phyloP scores from a whole-genome alignment of 2,329 filamentous ascomycete species.

The Berkeleyomyces basicola region DNA sequence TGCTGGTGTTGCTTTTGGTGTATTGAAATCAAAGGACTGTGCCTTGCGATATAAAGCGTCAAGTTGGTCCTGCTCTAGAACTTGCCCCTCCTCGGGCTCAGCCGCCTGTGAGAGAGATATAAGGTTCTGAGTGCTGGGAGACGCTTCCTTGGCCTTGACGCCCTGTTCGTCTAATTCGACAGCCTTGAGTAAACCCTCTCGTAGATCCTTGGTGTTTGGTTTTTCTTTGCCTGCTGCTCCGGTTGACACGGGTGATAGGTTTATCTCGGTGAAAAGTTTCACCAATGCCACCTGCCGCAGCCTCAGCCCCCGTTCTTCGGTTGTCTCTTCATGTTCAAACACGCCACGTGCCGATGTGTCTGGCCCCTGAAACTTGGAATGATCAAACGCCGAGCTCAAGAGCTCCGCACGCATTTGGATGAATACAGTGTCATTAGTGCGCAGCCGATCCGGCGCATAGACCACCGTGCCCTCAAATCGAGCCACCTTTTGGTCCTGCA shows the following conservation, averaged over 20 bases:
- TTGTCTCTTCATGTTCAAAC: conserved; percentile 73
- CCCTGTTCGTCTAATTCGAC: conserved; percentile 65
- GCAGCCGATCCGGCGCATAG: conserved; percentile 67
- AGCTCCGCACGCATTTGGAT: conserved; percentile 70
- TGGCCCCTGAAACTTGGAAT: not conserved
- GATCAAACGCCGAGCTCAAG: conserved; percentile 45
- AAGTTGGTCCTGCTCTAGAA: conserved; percentile 88
- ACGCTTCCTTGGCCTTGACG: conserved; percentile 24
- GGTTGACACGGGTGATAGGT: conserved; percentile 61
- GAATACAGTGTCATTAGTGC: conserved; percentile 89
- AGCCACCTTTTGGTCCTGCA: conserved; percentile 83
- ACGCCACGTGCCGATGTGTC: conserved; percentile 32
- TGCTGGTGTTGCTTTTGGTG: conserved; percentile 70
- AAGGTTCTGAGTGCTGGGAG: not conserved
- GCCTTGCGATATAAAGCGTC: conserved; percentile 90
- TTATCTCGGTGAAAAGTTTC: conserved; percentile 77
- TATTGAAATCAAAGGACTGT: conserved; percentile 89
- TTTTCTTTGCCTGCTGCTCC: conserved; percentile 36
- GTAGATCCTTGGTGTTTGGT: conserved; percentile 45
- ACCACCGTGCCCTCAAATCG: conserved; percentile 76
- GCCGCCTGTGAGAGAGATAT: not conserved
- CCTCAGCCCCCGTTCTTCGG: conserved; percentile 68
- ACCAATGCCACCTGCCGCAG: conserved; percentile 77
- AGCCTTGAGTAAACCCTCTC: conserved; percentile 72
- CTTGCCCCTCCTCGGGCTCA: conserved; percentile 49